Conservation (phyloP, 2,329 filamentous ascomycete genomes). For the Gliomastix tumulicola region DNA sequence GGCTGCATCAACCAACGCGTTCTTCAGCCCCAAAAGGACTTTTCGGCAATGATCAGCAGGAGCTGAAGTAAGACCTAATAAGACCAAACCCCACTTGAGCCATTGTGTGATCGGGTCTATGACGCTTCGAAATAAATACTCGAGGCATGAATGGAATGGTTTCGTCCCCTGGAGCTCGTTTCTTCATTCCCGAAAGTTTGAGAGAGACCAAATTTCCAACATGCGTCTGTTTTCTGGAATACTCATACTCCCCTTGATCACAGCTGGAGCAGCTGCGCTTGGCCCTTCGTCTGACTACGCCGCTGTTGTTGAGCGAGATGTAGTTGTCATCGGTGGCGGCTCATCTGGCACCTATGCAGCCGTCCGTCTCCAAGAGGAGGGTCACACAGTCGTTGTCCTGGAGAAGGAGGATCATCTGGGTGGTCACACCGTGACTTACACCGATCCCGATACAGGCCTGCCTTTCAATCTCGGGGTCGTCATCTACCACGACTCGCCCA, state of each 20-base stretch:
- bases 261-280: neutral
- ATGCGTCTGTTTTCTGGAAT: too few relatives aligned
- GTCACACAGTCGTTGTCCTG: slow-evolving; percentile 20
- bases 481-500: neutral
- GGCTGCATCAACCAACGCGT: too few relatives aligned
- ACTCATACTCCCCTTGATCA: neutral
- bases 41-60: too few relatives aligned
- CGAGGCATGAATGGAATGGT: too few relatives aligned
- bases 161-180: too few relatives aligned
- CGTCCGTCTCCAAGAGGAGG: slow-evolving; percentile 24
- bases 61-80: too few relatives aligned
- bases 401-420: slow-evolving; percentile 21
- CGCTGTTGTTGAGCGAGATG: slow-evolving; percentile 12
- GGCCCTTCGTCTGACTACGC: neutral
- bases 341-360: slow-evolving; percentile 27
- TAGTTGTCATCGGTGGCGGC: slow-evolving; percentile 27
- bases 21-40: too few relatives aligned
- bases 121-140: too few relatives aligned
- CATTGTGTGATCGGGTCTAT: too few relatives aligned
- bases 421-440: neutral
- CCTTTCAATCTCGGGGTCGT: neutral
- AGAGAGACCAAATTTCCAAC: too few relatives aligned
- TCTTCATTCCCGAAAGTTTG: too few relatives aligned
- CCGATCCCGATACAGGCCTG: neutral
- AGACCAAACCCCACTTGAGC: too few relatives aligned